Evolutionary conservation across 768 basidiomycete species (phyloP).

Genomic region (Mycena albidolilacea): DNA sequence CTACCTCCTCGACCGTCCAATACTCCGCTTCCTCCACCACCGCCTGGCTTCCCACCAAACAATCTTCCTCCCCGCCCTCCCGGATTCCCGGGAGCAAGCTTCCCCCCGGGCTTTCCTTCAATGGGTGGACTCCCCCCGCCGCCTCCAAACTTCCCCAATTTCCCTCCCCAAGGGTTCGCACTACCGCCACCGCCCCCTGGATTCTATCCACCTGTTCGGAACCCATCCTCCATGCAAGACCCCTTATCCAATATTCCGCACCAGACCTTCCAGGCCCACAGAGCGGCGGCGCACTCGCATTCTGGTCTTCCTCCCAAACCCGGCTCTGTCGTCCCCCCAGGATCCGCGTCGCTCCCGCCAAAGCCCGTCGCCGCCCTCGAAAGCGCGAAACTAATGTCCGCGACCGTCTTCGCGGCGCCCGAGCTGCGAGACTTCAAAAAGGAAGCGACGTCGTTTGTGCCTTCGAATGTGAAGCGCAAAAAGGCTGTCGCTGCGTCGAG

Average conservation of each 20-base stretch:
- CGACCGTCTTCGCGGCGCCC: constrained; percentile 88
- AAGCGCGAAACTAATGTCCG: constrained; percentile 61
- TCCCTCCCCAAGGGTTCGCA: constrained; percentile 43
- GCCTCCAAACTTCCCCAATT: constrained; percentile 41
- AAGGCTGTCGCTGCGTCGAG: constrained; percentile 55
- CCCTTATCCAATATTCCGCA: constrained; percentile 83
- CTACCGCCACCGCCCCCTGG: constrained; percentile 30
- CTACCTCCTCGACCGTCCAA: constrained; percentile 43
- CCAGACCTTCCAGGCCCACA: constrained; percentile 83
- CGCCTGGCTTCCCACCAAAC: constrained; percentile 44
- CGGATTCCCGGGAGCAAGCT: constrained; percentile 44
- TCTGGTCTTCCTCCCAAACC: constrained; percentile 64
- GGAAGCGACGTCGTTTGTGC: constrained; percentile 94
- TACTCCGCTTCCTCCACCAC: constrained; percentile 47
- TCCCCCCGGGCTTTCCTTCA: constrained; percentile 44
- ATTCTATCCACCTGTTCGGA: constrained; percentile 52
- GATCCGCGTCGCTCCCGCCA: constrained; percentile 50
- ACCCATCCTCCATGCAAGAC: constrained; percentile 77
- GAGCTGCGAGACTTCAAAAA: constrained; percentile 94
- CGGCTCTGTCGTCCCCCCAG: constrained; percentile 40
- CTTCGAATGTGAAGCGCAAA: constrained; percentile 85
- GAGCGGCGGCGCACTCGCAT: constrained; percentile 60
- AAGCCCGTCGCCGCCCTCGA: constrained; percentile 51
- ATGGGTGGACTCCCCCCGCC: constrained; percentile 44
- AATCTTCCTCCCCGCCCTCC: constrained; percentile 48